Conservation (phyloP, 805 yeast species). For the Barnettozyma pratensis region DNA sequence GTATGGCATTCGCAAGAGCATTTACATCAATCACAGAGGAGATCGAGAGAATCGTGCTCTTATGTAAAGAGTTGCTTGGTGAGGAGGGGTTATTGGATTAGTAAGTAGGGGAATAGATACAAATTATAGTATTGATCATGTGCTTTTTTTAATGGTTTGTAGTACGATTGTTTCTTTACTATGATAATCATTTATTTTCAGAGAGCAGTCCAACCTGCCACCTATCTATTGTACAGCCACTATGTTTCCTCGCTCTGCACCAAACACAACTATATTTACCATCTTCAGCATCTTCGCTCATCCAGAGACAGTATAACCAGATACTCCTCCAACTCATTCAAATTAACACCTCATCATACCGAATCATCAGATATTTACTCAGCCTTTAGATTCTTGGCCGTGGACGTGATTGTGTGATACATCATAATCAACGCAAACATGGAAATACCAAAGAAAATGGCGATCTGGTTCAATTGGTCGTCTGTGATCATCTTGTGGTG, state of each 20-base stretch:
- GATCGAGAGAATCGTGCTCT: constrained; percentile 31
- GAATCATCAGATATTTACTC: not conserved
- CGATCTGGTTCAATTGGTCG: constrained; percentile 68
- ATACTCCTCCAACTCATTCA: too few relatives aligned
- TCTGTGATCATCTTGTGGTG: constrained; percentile 67
- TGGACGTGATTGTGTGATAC: constrained; percentile 63
- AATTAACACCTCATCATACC: too few relatives aligned
- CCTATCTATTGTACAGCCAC: too few relatives aligned
- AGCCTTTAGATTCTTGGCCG: constrained; percentile 22
- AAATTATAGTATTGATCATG: not conserved
- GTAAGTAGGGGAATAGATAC: not conserved
- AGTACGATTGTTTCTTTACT: too few relatives aligned
- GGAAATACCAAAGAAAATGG: constrained; percentile 65
- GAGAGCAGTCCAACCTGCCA: too few relatives aligned
- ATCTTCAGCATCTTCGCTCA: too few relatives aligned
- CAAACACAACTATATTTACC: too few relatives aligned
- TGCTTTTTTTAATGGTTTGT: too few relatives aligned
- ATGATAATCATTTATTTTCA: too few relatives aligned
- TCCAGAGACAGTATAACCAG: too few relatives aligned
- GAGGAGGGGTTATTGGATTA: constrained; percentile 28
- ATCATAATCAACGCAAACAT: constrained; percentile 67
- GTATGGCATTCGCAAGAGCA: constrained; percentile 44
- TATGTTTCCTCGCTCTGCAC: too few relatives aligned
- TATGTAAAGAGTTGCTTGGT: constrained; percentile 40
- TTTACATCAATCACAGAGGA: constrained; percentile 42